phyloP scores from a whole-genome alignment of 2,329 filamentous ascomycete genomes.

The Scedosporium dehoogii region DNA sequence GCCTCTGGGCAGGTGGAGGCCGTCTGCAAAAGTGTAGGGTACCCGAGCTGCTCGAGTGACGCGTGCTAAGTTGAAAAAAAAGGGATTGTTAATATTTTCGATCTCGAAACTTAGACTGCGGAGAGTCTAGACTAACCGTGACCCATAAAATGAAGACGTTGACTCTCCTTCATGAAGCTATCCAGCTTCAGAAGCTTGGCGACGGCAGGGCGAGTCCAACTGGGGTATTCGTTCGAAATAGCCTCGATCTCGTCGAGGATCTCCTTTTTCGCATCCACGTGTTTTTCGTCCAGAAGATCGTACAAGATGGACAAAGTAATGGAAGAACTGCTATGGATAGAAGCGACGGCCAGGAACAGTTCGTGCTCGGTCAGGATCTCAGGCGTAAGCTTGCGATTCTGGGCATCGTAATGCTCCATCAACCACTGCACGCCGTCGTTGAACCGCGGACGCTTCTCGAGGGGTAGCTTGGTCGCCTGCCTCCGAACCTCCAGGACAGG shows the following conservation, averaged over 20 bases:
- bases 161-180: slow-evolving; percentile 29
- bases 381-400: slow-evolving; percentile 2
- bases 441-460: slow-evolving; percentile 2
- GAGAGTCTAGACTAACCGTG: neutral
- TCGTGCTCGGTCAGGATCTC: slow-evolving; percentile 3
- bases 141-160: slow-evolving; percentile 15
- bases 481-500: neutral
- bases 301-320: slow-evolving; percentile 1
- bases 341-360: slow-evolving; percentile 3
- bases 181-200: slow-evolving; percentile 29
- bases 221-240: neutral
- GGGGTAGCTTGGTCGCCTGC: neutral
- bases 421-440: slow-evolving; percentile 5
- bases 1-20: slow-evolving; percentile 14
- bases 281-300: neutral
- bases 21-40: slow-evolving; percentile 10
- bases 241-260: slow-evolving; percentile 2
- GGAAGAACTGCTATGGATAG: slow-evolving; percentile 3
- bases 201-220: slow-evolving; percentile 23
- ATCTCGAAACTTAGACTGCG: neutral
- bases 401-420: slow-evolving; percentile 4
- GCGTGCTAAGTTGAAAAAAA: neutral
- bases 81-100: neutral
- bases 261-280: neutral
- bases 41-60: slow-evolving; percentile 3